These are phyloP conservation scores for Penicillium sp. DNA, from an alignment of 2,329 filamentous ascomycete species.

Conservation along the genomic window DNA sequence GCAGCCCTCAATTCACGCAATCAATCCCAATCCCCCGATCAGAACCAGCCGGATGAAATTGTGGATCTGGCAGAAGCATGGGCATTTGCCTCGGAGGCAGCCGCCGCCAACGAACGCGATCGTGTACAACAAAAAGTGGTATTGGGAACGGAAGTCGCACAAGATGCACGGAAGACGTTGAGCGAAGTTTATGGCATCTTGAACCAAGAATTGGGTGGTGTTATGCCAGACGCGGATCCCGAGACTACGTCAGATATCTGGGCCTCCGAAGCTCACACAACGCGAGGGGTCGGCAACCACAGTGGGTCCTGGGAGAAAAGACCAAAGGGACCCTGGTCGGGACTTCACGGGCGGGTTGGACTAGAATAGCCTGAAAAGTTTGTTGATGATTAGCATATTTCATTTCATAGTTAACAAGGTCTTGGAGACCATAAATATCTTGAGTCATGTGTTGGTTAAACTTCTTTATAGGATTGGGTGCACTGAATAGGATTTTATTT, in stretches of 20 bases:
- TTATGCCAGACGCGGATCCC: slow-evolving; percentile 15
- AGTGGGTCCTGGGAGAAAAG: slow-evolving; percentile 26
- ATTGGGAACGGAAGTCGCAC: slow-evolving; percentile 32
- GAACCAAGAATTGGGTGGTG: slow-evolving; percentile 35
- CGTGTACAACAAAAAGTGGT: slow-evolving; percentile 35
- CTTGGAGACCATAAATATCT: too few species aligned
- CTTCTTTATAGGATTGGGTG: neutral
- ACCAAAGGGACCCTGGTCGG: slow-evolving; percentile 37
- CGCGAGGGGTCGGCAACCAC: slow-evolving; percentile 16
- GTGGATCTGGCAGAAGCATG: slow-evolving; percentile 39
- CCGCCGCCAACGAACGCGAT: slow-evolving; percentile 30
- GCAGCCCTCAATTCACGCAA: slow-evolving; percentile 28
- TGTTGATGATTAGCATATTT: neutral
- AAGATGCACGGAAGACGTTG: slow-evolving; percentile 31
- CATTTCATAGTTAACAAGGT: too few species aligned
- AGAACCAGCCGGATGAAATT: slow-evolving; percentile 31
- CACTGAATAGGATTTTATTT: too few species aligned
- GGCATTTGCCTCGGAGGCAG: slow-evolving; percentile 41
- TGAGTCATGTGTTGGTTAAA: neutral
- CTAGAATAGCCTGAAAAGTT: slow-evolving; percentile 7
- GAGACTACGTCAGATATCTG: slow-evolving; percentile 31
- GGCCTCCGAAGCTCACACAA: slow-evolving; percentile 30
- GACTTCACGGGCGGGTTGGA: slow-evolving; percentile 38
- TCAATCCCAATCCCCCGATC: slow-evolving; percentile 13
- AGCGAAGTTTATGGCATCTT: slow-evolving; percentile 34